Evolutionary conservation across 495 filamentous ascomycete genomes (phyloP).

Genomic region (Trichocladium antarcticum): DNA sequence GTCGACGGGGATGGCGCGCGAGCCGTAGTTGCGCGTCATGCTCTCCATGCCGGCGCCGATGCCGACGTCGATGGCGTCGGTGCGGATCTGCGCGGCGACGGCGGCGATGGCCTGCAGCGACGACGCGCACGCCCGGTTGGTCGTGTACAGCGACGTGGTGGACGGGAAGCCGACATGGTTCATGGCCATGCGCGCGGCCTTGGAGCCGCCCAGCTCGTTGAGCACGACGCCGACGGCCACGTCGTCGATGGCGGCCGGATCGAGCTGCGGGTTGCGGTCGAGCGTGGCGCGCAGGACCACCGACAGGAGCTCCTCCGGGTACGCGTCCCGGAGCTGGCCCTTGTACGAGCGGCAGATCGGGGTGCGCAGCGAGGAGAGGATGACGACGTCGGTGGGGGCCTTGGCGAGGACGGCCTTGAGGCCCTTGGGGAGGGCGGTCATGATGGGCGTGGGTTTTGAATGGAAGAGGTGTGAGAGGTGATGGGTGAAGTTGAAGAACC

Average conservation of each 20-base stretch:
- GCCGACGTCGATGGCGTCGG: conserved; percentile 63
- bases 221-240: conserved; percentile 80
- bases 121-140: conserved; percentile 77
- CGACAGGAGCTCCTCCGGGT: conserved; percentile 80
- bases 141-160: conserved; percentile 62
- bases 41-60: conserved; percentile 87
- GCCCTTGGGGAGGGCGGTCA: conserved; percentile 39
- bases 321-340: conserved; percentile 75
- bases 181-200: conserved; percentile 84
- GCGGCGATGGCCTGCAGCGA: conserved; percentile 62
- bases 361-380: conserved; percentile 79
- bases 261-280: conserved; percentile 60
- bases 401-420: conserved; percentile 70
- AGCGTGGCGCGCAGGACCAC: conserved; percentile 75
- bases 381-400: conserved; percentile 69
- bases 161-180: conserved; percentile 70
- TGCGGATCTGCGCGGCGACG: conserved; percentile 58
- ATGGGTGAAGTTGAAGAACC: not conserved
- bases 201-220: conserved; percentile 79
- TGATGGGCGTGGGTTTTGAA: not conserved
- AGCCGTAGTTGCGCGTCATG: conserved; percentile 85
- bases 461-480: not conserved
- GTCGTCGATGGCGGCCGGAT: conserved; percentile 62
- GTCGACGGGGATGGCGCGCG: conserved; percentile 66
- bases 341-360: conserved; percentile 72